A percentile compares a stretch with the other conserved stretches of the same genome.
phyloP scores from a whole-genome alignment of 1,284 basidiomycete species.

The Trametes polyzona region DNA sequence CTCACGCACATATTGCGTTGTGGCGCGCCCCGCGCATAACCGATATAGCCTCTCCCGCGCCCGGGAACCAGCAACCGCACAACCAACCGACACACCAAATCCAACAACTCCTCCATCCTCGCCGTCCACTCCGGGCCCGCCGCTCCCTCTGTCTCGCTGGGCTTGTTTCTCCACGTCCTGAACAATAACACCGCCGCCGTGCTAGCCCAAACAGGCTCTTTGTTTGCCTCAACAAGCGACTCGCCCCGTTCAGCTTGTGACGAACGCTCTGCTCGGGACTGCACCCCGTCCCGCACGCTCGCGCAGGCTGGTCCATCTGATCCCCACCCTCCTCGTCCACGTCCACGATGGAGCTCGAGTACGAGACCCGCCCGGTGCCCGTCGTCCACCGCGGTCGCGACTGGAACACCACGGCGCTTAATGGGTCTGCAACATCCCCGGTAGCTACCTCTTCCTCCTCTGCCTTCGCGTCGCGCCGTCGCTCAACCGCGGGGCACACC shows the following conservation, averaged over 20 bases:
- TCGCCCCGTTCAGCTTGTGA: slow-evolving; percentile 22
- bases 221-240: slow-evolving; percentile 31
- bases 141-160: neutral
- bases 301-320: slow-evolving; percentile 4
- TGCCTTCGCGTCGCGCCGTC: slow-evolving; percentile 51
- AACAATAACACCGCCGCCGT: slow-evolving; percentile 18
- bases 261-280: slow-evolving; percentile 10
- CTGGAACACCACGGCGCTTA: slow-evolving; percentile 46
- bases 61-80: slow-evolving; percentile 11
- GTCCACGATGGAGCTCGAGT: slow-evolving; percentile 57
- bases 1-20: slow-evolving; percentile 18
- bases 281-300: slow-evolving; percentile 11
- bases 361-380: slow-evolving; percentile 48
- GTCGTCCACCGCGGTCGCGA: slow-evolving; percentile 46
- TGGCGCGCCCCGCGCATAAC: slow-evolving; percentile 23
- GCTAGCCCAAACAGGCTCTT: slow-evolving; percentile 29
- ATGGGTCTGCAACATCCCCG: slow-evolving; percentile 36
- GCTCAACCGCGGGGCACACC: slow-evolving; percentile 65
- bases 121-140: slow-evolving; percentile 1
- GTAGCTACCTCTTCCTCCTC: slow-evolving; percentile 39
- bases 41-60: slow-evolving; percentile 26
- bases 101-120: slow-evolving; percentile 7
- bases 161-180: slow-evolving; percentile 1
- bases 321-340: neutral
- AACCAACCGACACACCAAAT: slow-evolving; percentile 5